phyloP scores from a whole-genome alignment of 23 red algal genomes.

The Porphyridium purpureum region DNA sequence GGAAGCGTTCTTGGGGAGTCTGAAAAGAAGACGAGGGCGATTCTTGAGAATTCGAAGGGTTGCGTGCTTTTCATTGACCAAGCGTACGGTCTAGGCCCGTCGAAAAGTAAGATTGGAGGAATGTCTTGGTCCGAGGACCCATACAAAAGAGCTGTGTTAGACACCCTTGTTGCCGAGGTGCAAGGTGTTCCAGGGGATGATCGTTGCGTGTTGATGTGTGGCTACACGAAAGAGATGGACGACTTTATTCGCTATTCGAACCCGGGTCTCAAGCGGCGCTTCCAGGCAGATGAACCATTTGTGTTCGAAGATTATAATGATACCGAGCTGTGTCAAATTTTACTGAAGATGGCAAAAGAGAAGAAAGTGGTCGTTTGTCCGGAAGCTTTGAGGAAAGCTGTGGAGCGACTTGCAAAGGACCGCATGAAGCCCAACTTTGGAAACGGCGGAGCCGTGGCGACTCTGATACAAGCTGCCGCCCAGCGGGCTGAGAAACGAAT shows the following conservation, averaged over 20 bases:
- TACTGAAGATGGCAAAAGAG: neutral
- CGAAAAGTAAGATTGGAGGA: no score
- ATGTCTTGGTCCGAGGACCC: neutral
- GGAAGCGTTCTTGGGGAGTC: neutral
- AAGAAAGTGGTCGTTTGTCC: neutral
- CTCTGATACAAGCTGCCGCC: neutral
- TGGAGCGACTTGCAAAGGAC: neutral
- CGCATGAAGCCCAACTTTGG: slow-evolving; percentile 1
- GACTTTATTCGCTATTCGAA: neutral
- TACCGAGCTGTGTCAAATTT: neutral
- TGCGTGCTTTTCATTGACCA: neutral
- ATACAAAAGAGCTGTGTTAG: neutral
- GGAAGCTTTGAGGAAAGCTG: neutral
- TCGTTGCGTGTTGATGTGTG: neutral
- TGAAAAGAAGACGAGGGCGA: neutral
- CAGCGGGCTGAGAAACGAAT: neutral
- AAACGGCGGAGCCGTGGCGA: neutral
- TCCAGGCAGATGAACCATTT: neutral
- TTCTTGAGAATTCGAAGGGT: neutral
- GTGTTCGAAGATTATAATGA: neutral
- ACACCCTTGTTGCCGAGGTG: neutral
- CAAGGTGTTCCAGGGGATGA: neutral
- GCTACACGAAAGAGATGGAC: neutral
- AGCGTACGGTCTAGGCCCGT: neutral
- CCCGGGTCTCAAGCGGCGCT: neutral